Base-by-base conservation (phyloP, 768 basidiomycete genomes). In the Leccinum olivaceopallidum region DNA sequence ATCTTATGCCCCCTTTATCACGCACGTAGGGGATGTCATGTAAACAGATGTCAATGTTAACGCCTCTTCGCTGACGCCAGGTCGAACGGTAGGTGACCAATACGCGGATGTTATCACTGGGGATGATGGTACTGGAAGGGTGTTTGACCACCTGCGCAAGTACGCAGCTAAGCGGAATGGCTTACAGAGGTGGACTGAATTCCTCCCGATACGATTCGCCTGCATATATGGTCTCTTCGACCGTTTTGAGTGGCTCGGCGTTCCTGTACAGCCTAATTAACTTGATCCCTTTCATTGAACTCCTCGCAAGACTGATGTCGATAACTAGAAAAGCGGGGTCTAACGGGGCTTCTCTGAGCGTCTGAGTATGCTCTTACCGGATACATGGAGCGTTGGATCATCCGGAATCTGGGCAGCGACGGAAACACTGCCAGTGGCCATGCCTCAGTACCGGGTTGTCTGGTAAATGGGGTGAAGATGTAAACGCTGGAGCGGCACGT, bases 361-460 rank as follows among this genome's bases (percentile, higher is more conserved):
- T 7, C 37, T 37, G 37, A 37, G 6, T 16, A 16, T 37, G 13
- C 6, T 6, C 37, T 37, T 37, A 37, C 37, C 5, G 5, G 37
- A 37, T 16, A 37, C 1, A 16, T 37, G 0, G 14, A 37, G 2
- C 14, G 37, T 37, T 16, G 1, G 5, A 14, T 37, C 37, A 16
- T 37, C 5, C 3, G 14, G 2, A 0, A 14, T 37, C 7, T 16
- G 37, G 2, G 14, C 16, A 16, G 37, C 16, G 0, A 0, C 7
- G 14, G 14, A 0, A 5, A 16, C 7, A 37, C 6, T 16, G 14
- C 37, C 14, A 37, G 6, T 37, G 14, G 14, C 2, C 14, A 16
- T 37, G 16, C 37, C 14, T 37, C 1, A 6, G 6, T 7, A 16
- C 37, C 8, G 14, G 96, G 96, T 79, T 95, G 63, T 79, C 81